A percentile compares a stretch with the other conserved stretches of the same genome.
These are phyloP conservation scores for Penicillium sp. DNA, from an alignment of 2,329 filamentous ascomycete genomes.

Conservation along the genomic window DNA sequence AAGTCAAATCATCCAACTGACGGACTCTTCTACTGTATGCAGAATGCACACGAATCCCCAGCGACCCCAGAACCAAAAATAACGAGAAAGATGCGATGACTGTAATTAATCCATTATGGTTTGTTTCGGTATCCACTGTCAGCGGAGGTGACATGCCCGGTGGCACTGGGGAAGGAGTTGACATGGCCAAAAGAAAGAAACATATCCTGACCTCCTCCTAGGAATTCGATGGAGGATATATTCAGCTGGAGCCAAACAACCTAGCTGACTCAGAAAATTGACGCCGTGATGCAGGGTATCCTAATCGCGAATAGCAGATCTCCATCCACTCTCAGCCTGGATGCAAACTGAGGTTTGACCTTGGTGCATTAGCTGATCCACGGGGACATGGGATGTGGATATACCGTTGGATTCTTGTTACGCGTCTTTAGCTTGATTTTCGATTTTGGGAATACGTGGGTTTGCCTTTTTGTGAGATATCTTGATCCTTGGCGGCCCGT, in stretches of 20 bases:
- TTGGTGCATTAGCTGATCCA: neutral
- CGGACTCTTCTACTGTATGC: constrained; percentile 32
- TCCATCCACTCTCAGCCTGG: neutral
- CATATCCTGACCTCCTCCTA: neutral
- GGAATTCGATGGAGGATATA: constrained; percentile 4
- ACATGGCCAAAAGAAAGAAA: constrained; percentile 5
- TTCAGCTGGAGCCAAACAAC: neutral
- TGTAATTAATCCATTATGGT: constrained; percentile 45
- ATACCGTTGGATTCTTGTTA: neutral
- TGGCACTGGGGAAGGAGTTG: constrained; percentile 9
- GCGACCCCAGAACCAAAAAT: constrained; percentile 40
- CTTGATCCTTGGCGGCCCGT: neutral
- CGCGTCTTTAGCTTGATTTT: neutral
- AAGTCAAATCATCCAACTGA: constrained; percentile 38
- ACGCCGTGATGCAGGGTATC: neutral
- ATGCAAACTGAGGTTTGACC: neutral
- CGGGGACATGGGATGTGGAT: neutral
- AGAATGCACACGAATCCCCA: constrained; percentile 44
- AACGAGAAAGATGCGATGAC: constrained; percentile 43
- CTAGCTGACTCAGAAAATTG: neutral
- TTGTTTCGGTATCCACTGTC: constrained; percentile 35
- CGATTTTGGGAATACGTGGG: neutral
- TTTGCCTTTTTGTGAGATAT: neutral
- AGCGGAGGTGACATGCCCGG: constrained; percentile 35
- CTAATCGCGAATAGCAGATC: neutral